Evolutionary conservation across 139 green algal species (phyloP).

Genomic region (Ettlia oleoabundans): DNA sequence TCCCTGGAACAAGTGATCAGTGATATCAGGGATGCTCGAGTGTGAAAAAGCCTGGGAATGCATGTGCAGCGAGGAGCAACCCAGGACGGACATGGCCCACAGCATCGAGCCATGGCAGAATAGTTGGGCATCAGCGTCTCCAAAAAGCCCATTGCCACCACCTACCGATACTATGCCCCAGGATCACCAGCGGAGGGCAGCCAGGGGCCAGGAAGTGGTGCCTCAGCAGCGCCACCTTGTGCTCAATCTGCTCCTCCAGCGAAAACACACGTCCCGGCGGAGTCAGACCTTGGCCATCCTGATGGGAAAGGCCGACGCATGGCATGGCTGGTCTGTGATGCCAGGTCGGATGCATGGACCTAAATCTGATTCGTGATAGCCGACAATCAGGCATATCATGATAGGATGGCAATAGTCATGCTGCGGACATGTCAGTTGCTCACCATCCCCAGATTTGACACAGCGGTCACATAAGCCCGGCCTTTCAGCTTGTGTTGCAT

Average conservation of each 20-base stretch:
- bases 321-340: background rate
- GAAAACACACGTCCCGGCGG: background rate
- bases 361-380: no score
- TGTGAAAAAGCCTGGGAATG: no score
- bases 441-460: constrained; percentile 26
- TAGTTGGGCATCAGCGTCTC: no score
- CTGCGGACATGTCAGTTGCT: background rate
- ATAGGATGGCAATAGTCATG: no score
- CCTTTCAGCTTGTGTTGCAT: background rate
- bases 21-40: background rate
- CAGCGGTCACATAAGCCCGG: background rate
- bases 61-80: no score
- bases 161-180: constrained; percentile 25
- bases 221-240: constrained; percentile 27
- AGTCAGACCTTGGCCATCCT: constrained; percentile 5
- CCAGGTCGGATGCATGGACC: no score
- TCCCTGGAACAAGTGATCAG: background rate
- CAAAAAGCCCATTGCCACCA: background rate
- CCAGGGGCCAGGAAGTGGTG: background rate
- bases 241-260: background rate
- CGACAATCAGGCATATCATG: no score
- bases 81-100: no score
- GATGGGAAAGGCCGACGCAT: no score
- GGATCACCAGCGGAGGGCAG: constrained; percentile 4
- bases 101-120: no score